These are phyloP conservation scores for Cucurbita argyrosperma DNA, from an alignment of 306 rosid genomes.

Conservation along the genomic window DNA sequence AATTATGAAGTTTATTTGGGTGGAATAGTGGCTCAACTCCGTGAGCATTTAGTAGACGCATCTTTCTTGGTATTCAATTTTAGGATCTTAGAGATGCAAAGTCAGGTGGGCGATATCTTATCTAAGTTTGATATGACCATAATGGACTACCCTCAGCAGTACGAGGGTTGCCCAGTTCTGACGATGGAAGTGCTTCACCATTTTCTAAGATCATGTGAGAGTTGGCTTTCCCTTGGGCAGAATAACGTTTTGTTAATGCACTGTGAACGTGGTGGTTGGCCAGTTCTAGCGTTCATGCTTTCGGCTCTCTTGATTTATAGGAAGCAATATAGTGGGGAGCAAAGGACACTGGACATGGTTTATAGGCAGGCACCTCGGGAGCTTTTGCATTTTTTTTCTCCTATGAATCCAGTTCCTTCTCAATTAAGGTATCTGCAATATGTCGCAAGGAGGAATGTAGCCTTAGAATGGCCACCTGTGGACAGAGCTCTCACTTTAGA, in stretches of 20 bases:
- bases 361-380: slow-evolving; percentile 75
- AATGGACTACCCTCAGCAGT: slow-evolving; percentile 89
- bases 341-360: slow-evolving; percentile 80
- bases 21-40: slow-evolving; percentile 46
- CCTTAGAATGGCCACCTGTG: slow-evolving; percentile 83
- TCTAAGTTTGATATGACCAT: slow-evolving; percentile 71
- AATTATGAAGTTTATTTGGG: slow-evolving; percentile 46
- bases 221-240: slow-evolving; percentile 83
- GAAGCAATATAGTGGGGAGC: slow-evolving; percentile 65
- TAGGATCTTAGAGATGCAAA: slow-evolving; percentile 36
- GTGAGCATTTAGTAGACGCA: slow-evolving; percentile 52
- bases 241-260: slow-evolving; percentile 75
- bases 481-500: slow-evolving; percentile 82
- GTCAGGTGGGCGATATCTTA: slow-evolving; percentile 42
- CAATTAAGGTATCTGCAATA: slow-evolving; percentile 83
- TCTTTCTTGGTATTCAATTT: slow-evolving; percentile 73
- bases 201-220: slow-evolving; percentile 75
- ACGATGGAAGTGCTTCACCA: slow-evolving; percentile 79
- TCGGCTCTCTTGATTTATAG: slow-evolving; percentile 67
- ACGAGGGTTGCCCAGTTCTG: slow-evolving; percentile 68
- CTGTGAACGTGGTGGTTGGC: slow-evolving; percentile 92
- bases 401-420: slow-evolving; percentile 75
- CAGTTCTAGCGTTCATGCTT: slow-evolving; percentile 82
- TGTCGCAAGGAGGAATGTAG: slow-evolving; percentile 74
- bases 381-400: slow-evolving; percentile 57